Conservation (phyloP, 2,329 filamentous ascomycete genomes). For the Fusarium kyushuense region DNA sequence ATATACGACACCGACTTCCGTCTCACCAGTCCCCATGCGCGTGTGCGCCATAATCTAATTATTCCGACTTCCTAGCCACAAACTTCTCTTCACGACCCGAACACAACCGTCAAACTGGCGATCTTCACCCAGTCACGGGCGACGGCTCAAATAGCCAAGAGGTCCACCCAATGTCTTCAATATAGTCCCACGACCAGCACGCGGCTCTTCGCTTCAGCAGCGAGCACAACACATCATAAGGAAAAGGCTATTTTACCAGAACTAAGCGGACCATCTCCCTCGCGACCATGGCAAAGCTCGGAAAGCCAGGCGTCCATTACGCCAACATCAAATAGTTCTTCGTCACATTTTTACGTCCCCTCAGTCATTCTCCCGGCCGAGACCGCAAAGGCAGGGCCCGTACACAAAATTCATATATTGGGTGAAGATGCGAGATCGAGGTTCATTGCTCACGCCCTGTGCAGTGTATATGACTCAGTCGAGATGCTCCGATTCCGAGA, state of each 20-base stretch:
- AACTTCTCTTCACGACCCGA: conserved; percentile 3
- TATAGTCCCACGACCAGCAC: conserved; percentile 56
- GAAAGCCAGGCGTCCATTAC: conserved; percentile 17
- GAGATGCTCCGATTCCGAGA: conserved; percentile 51
- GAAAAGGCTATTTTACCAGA: conserved; percentile 43
- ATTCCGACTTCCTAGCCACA: conserved; percentile 25
- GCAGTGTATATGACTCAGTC: conserved; percentile 57
- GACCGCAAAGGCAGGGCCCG: conserved; percentile 49
- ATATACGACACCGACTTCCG: not conserved
- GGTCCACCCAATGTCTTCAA: conserved; percentile 54
- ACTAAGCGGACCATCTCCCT: conserved; percentile 23
- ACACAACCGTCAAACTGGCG: conserved; percentile 51
- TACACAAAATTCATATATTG: conserved; percentile 58
- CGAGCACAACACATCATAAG: conserved; percentile 43
- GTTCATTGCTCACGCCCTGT: conserved; percentile 58
- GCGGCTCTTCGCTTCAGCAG: conserved; percentile 50
- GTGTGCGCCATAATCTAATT: conserved; percentile 20
- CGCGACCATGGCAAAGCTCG: conserved; percentile 41
- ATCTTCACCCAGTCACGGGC: conserved; percentile 57
- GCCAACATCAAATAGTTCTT: conserved; percentile 28
- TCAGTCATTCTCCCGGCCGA: conserved; percentile 53
- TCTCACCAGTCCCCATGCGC: conserved; percentile 10
- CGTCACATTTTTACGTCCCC: conserved; percentile 51
- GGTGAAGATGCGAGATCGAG: conserved; percentile 57
- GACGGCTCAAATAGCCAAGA: conserved; percentile 57